Evolutionary conservation across 1,284 basidiomycete genomes (phyloP), one percentile per base, ranked within the genome.

Genomic region (Kalmanozyma brasiliensis): DNA sequence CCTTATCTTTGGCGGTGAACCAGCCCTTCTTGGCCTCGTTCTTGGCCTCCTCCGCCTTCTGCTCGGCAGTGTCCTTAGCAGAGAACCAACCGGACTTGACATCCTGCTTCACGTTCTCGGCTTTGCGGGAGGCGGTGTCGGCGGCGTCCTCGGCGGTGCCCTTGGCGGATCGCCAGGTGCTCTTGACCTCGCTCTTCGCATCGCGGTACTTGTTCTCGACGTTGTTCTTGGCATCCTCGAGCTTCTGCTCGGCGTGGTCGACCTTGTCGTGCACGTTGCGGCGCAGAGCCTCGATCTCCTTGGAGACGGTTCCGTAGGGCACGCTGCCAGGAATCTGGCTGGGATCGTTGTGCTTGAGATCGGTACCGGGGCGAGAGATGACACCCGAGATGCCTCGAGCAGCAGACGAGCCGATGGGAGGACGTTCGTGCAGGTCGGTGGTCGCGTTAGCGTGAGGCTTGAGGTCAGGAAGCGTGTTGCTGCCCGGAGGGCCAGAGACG

Each of bases 241-340:
- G 56, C 30, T 19, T 47, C 36, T 68, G 49, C 20, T 58, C 53
- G 41, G 59, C 65, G 13, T 44, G 32, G 19, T 53, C 53, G 40
- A 62, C 47, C 37, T 68, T 68, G 45, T 55, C 49, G 49, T 49
- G 22, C 13, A 59, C 53, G 51, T 59, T 59, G 60, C 42, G 40
- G 24, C 56, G 55, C 4, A 66, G 49, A 14, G 58, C 46, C 14
- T 71, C 58, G 24, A 65, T 17, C 20, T 71, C 68, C 36, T 48
- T 53, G 34, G 57, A 56, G 35, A 65, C 68, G 16, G 68, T 66
- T 17, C 68, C 68, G 52, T 71, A 66, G 13, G 62, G 62, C 5
- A 61, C 61, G 34, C 48, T 48, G 23, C 62, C 68, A 13, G 57
- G 62, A n/a, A 71, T 1, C 3, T 43, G 49, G 49, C 52, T 55